phyloP scores from a whole-genome alignment of 1,284 basidiomycete species.

The Ganoderma meredithae region DNA sequence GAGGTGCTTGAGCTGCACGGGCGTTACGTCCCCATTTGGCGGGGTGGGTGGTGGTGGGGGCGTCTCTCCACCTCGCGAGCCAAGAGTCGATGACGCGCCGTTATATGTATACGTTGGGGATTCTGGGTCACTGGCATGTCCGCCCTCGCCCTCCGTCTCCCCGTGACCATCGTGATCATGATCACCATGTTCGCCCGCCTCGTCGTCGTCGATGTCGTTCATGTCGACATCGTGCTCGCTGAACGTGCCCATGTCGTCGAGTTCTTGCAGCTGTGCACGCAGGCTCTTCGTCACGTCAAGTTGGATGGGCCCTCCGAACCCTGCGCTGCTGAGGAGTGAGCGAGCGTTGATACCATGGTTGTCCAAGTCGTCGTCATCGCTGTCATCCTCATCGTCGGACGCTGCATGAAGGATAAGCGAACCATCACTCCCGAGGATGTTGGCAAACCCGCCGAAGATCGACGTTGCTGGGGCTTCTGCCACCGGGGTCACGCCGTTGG shows the following conservation, averaged over 20 bases:
- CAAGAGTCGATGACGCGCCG: constrained; percentile 15
- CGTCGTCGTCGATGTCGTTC: constrained; percentile 33
- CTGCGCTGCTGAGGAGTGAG: constrained; percentile 55
- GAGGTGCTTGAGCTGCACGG: constrained; percentile 53
- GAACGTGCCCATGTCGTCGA: constrained; percentile 51
- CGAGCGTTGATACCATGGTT: constrained; percentile 44
- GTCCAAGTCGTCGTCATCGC: constrained; percentile 56
- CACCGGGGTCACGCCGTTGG: constrained; percentile 13
- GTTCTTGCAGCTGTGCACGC: constrained; percentile 66
- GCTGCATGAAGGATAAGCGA: constrained; percentile 31
- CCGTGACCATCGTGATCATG: constrained; percentile 29
- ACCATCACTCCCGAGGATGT: constrained; percentile 50
- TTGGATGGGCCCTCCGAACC: constrained; percentile 39
- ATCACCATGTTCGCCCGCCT: constrained; percentile 23
- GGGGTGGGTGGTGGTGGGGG: constrained; percentile 53
- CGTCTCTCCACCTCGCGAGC: constrained; percentile 49
- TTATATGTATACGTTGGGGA: constrained; percentile 31
- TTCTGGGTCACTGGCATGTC: constrained; percentile 33
- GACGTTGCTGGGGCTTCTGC: constrained; percentile 45
- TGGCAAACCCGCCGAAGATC: constrained; percentile 38
- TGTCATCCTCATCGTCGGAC: constrained; percentile 59
- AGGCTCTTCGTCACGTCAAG: constrained; percentile 62
- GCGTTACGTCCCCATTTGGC: constrained; percentile 53
- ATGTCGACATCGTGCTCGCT: constrained; percentile 40
- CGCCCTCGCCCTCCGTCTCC: constrained; percentile 20